Base-by-base conservation (phyloP, 2,329 filamentous ascomycete species). In the Aspergillus sp. region DNA sequence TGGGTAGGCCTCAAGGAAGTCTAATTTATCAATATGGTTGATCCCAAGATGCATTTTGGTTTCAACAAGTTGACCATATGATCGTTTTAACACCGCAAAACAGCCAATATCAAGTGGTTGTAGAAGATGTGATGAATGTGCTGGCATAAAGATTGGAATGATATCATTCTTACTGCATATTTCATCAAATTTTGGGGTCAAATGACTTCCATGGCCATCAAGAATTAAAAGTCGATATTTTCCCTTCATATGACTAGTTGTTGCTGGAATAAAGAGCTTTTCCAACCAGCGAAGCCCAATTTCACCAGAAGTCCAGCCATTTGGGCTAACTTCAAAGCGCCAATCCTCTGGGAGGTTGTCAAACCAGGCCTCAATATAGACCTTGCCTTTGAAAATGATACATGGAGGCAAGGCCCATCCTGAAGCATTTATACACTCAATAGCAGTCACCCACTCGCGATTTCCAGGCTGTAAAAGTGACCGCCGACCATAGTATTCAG, bases 121-220 rank as follows among this genome's bases (percentile, higher is more conserved):
- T n/a, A n/a, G n/a, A n/a, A n/a, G n/a, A n/a, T n/a, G n/a, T n/a
- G n/a, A n/a, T n/a, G n/a, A n/a, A n/a, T n/a, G n/a, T n/a, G n/a
- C n/a, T n/a, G n/a, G n/a, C n/a, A 70, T 65, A 47, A 45, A 70
- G 51, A 68, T 54, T 43, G 58, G 59, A 44, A 68, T 63, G 53
- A 72, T 69, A 41, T 68, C 63, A 43, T 68, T 50, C 12, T 61
- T 45, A 44, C 51, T 58, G 49, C 52, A 72, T 48, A 58, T 64
- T 29, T 61, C 32, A 39, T 69, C 44, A 48, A 73, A 71, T 48
- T 65, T 49, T 26, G 54, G 47, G 3, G 56, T 64, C 36, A 29
- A n/a, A n/a, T n/a, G n/a, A n/a, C n/a, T n/a, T n/a, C n/a, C n/a
- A n/a, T n/a, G n/a, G n/a, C n/a, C n/a, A 34, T 34, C 33, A n/a